Conservation (phyloP, 75 land plant species). For the Pinus tabuliformis region DNA sequence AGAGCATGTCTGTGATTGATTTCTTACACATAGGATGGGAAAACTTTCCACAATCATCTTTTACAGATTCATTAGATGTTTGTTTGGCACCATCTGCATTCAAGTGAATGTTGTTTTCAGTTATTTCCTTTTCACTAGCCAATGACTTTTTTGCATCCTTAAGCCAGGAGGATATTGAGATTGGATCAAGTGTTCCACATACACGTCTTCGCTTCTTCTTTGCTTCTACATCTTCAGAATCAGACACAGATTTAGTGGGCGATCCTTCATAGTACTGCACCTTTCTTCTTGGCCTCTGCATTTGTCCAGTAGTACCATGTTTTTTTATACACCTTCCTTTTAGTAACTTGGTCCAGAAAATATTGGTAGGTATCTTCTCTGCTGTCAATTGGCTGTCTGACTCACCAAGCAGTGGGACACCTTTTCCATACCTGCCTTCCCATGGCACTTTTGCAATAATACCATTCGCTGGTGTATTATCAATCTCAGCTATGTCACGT, state of each 20-base stretch:
- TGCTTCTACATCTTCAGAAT: constrained; percentile 20
- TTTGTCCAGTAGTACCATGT: constrained; percentile 28
- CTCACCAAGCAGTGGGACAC: constrained; percentile 35
- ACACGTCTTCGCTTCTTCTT: constrained; percentile 38
- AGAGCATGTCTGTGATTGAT: neutral
- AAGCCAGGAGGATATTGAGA: constrained; percentile 5
- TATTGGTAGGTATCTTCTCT: constrained; percentile 23
- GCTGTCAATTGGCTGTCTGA: constrained; percentile 7
- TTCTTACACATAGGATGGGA: neutral
- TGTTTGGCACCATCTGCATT: neutral
- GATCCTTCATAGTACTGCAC: constrained; percentile 38
- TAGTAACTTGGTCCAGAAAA: constrained; percentile 57
- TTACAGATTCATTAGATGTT: neutral
- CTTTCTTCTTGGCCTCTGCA: constrained; percentile 55
- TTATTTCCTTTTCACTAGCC: constrained; percentile 2
- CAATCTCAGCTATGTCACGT: neutral
- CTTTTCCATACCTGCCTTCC: constrained; percentile 21
- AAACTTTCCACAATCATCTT: neutral
- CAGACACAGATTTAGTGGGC: constrained; percentile 6
- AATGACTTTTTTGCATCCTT: constrained; percentile 13
- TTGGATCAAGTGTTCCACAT: constrained; percentile 8
- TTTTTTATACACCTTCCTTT: constrained; percentile 41
- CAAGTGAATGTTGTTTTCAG: neutral
- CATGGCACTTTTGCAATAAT: constrained; percentile 29
- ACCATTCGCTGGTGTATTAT: constrained; percentile 1